A percentile compares a stretch with the other conserved stretches of the same genome.
These are phyloP conservation scores for Parietichytrium sp. DNA, from an alignment of 108 stramenopile species.

Conservation along the genomic window DNA sequence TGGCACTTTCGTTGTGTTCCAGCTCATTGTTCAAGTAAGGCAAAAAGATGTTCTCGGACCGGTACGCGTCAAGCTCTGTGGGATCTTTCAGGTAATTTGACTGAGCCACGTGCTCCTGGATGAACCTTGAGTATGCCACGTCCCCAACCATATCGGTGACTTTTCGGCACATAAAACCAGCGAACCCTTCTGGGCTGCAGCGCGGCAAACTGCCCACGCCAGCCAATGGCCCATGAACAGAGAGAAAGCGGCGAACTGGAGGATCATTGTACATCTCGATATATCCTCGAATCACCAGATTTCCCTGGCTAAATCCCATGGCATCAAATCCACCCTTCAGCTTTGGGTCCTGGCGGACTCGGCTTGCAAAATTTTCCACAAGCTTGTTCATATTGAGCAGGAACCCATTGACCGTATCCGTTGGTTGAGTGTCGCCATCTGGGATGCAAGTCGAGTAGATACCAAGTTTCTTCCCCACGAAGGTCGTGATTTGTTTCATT, in stretches of 20 bases:
- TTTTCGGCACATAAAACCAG: constrained; percentile 59
- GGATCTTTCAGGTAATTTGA: constrained; percentile 69
- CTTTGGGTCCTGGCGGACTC: constrained; percentile 57
- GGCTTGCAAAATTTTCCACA: constrained; percentile 59
- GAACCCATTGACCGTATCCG: constrained; percentile 74
- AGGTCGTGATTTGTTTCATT: constrained; percentile 62
- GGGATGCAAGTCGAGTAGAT: constrained; percentile 66
- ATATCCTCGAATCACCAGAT: constrained; percentile 72
- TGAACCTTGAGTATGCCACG: constrained; percentile 63
- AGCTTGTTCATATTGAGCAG: constrained; percentile 69
- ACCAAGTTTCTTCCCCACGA: constrained; percentile 48
- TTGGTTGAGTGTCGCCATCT: constrained; percentile 59
- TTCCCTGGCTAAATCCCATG: constrained; percentile 75
- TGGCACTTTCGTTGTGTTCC: constrained; percentile 47
- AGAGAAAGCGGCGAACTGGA: constrained; percentile 68
- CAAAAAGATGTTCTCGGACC: constrained; percentile 64
- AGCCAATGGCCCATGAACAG: constrained; percentile 70
- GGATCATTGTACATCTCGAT: constrained; percentile 71
- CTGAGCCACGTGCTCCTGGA: constrained; percentile 69
- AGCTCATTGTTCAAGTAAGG: constrained; percentile 71
- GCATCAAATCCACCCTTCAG: constrained; percentile 69
- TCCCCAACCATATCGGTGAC: constrained; percentile 66
- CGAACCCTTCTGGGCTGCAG: constrained; percentile 55
- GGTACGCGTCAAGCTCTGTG: constrained; percentile 40
- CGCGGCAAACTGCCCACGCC: constrained; percentile 70